phyloP scores from a whole-genome alignment of 768 basidiomycete genomes.

The Amanita polypyramis region DNA sequence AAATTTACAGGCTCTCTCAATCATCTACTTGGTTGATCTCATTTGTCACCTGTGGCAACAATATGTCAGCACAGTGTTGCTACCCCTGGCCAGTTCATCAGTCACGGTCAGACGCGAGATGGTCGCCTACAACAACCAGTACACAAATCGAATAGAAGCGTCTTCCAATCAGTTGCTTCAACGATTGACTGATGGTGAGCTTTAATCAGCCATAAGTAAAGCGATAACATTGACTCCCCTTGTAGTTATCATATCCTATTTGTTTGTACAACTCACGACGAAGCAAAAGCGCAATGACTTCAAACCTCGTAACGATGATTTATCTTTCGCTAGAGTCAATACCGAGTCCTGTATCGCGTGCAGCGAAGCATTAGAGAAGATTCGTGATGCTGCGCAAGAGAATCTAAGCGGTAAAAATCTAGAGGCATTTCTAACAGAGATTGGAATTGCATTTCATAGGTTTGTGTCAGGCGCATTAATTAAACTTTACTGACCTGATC shows the following conservation, averaged over 20 bases:
- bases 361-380: conserved; percentile 76
- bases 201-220: conserved; percentile 1
- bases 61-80: conserved; percentile 82
- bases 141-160: conserved; percentile 76
- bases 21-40: conserved; percentile 68
- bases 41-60: conserved; percentile 97
- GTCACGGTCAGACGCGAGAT: conserved; percentile 89
- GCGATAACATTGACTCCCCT: conserved; percentile 1
- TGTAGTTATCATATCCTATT: conserved; percentile 64
- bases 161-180: conserved; percentile 74
- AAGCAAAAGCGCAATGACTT: conserved; percentile 97
- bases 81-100: conserved; percentile 78
- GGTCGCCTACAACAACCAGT: conserved; percentile 85
- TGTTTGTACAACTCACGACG: conserved; percentile 60
- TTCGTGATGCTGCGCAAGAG: conserved; percentile 64
- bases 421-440: conserved; percentile 86
- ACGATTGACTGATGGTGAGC: conserved; percentile 69
- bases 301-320: conserved; percentile 92
- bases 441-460: conserved; percentile 94
- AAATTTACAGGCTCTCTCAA: conserved; percentile 51
- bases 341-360: conserved; percentile 87
- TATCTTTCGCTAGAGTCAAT: conserved; percentile 89
- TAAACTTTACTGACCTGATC: neutral
- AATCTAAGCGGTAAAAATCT: conserved; percentile 87
- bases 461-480: conserved; percentile 14